Evolutionary conservation across 192 early-diverging fungal genomes (phyloP).

Genomic region (Rhizophagus clarus): DNA sequence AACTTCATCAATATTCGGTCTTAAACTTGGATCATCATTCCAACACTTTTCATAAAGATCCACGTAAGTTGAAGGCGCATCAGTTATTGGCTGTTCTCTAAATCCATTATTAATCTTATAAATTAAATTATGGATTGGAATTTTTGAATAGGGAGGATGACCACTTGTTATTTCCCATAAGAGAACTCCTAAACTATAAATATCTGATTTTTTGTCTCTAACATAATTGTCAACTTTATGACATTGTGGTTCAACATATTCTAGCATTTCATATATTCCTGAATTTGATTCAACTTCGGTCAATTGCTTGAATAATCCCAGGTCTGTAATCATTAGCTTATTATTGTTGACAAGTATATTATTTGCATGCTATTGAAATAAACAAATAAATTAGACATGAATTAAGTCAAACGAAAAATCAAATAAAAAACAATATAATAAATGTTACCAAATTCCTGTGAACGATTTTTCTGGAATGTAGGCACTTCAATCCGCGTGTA

Average conservation of each 20-base stretch:
- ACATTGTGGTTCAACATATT: not conserved
- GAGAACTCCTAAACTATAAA: slow-evolving; percentile 32
- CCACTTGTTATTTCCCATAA: not conserved
- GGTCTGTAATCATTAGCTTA: no score
- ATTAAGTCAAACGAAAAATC: not conserved
- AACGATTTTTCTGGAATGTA: no score
- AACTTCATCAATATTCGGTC: slow-evolving; percentile 21
- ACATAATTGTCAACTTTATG: not conserved
- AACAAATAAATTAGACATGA: not conserved
- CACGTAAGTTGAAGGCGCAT: slow-evolving; percentile 42
- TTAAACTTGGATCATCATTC: slow-evolving; percentile 30
- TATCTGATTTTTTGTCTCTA: slow-evolving; percentile 39
- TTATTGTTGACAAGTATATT: no score
- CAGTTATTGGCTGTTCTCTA: slow-evolving; percentile 34
- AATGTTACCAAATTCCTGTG: no score
- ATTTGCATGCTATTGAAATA: not conserved
- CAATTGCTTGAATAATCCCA: no score
- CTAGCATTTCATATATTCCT: no score
- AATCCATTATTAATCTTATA: not conserved
- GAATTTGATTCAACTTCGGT: no score
- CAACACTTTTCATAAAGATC: slow-evolving; percentile 44
- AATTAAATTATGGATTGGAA: not conserved
- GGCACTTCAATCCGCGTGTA: no score
- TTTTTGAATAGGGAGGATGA: slow-evolving; percentile 27
- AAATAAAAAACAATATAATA: no score